Evolutionary conservation across 441 rosid species (phyloP).

Genomic region (Flueggea neowawraea): DNA sequence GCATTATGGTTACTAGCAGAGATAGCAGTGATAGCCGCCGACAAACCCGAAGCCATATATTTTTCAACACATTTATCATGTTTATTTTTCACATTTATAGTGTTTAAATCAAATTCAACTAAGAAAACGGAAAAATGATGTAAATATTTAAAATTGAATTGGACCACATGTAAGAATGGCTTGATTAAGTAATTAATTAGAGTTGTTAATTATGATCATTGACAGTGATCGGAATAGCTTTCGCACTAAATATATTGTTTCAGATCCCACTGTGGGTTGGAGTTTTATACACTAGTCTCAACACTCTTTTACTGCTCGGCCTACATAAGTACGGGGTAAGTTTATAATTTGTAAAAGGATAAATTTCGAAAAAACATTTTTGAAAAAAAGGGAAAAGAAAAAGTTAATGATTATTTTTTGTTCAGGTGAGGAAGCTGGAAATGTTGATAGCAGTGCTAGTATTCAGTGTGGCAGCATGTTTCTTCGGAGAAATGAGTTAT

Average conservation of each 20-base stretch:
- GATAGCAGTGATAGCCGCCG: slow-evolving; percentile 64
- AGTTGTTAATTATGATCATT: not conserved
- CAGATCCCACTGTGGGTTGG: slow-evolving; percentile 57
- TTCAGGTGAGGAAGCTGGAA: slow-evolving; percentile 67
- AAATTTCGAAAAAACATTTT: too few relatives aligned
- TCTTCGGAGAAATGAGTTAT: slow-evolving; percentile 61
- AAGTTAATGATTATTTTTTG: not conserved
- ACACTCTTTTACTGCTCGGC: slow-evolving; percentile 65
- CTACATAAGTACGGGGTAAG: slow-evolving; percentile 72
- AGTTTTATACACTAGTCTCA: slow-evolving; percentile 53
- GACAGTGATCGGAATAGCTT: slow-evolving; percentile 71
- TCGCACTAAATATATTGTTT: slow-evolving; percentile 54
- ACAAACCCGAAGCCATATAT: slow-evolving; percentile 57
- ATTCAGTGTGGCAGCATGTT: slow-evolving; percentile 67
- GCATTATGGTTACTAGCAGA: slow-evolving; percentile 69
- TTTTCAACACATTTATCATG: not conserved
- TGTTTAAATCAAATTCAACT: not conserved
- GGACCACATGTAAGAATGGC: too few relatives aligned
- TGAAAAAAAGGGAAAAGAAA: too few relatives aligned
- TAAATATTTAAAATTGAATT: not conserved
- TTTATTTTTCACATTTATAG: not conserved
- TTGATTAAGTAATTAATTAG: not conserved
- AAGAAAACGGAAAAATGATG: not conserved
- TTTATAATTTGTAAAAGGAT: too few relatives aligned
- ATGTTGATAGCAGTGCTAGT: slow-evolving; percentile 50